Evolutionary conservation across 345 rosid genomes (phyloP).

Genomic region (Rhodamnia argentea): DNA sequence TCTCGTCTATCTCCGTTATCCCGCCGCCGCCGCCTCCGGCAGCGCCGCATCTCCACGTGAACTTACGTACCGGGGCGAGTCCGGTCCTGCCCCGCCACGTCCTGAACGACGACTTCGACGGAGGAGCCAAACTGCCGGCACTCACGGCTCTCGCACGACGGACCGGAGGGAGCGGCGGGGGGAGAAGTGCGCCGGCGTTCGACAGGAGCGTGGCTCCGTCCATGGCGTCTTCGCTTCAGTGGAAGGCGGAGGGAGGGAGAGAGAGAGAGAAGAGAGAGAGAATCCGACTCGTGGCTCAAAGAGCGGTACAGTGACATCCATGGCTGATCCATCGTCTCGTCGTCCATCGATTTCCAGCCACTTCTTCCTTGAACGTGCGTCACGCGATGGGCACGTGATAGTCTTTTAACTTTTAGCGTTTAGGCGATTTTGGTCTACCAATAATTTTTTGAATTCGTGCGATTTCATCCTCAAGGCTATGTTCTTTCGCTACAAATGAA

Average conservation of each 20-base stretch:
- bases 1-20: conserved; percentile 46
- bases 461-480: background rate
- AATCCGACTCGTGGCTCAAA: background rate
- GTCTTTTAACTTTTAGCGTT: too few species aligned
- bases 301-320: background rate
- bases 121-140: background rate
- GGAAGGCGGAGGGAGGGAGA: background rate
- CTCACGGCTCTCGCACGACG: background rate
- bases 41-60: background rate
- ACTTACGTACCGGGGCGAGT: background rate
- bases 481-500: background rate
- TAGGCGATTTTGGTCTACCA: background rate
- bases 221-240: background rate
- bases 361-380: background rate
- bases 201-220: background rate
- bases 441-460: background rate
- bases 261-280: background rate
- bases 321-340: background rate
- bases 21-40: conserved; percentile 10
- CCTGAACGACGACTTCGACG: background rate
- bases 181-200: background rate
- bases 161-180: background rate
- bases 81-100: background rate
- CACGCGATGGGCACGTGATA: background rate
- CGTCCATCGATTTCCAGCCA: background rate